Evolutionary conservation across 2,329 filamentous ascomycete genomes (phyloP).

Genomic region (Diaporthe nobilis): DNA sequence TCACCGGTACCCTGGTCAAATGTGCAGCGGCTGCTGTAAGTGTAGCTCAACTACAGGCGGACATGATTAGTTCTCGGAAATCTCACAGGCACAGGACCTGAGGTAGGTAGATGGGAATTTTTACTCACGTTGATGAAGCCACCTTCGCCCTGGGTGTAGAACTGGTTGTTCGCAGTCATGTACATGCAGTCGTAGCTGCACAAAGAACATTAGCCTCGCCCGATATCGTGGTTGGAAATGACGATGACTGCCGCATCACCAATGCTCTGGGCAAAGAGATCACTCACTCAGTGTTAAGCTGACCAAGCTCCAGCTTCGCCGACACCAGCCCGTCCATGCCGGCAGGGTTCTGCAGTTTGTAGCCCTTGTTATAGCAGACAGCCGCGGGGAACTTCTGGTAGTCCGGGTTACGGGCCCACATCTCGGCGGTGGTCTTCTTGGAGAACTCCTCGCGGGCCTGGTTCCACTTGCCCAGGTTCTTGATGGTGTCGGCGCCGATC

Average conservation of each 20-base stretch:
- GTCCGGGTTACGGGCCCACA: conserved; percentile 44
- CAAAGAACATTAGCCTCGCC: neutral
- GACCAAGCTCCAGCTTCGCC: conserved; percentile 38
- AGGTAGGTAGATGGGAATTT: neutral
- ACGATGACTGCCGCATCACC: neutral
- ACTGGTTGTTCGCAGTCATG: conserved; percentile 40
- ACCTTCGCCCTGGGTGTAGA: conserved; percentile 39
- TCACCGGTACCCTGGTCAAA: neutral
- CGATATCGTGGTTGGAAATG: neutral
- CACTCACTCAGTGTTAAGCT: conserved; percentile 41
- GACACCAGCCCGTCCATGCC: conserved; percentile 33
- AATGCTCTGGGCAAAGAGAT: neutral
- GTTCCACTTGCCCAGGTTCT: conserved; percentile 39
- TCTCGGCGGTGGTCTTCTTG: conserved; percentile 41
- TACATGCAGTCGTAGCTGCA: conserved; percentile 43
- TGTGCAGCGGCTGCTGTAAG: conserved; percentile 10
- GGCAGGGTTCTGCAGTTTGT: conserved; percentile 36
- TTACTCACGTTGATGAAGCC: conserved; percentile 42
- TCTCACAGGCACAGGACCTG: neutral
- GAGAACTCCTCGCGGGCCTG: conserved; percentile 43
- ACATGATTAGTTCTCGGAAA: neutral
- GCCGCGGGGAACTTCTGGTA: conserved; percentile 38
- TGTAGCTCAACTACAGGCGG: conserved; percentile 3
- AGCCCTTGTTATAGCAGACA: conserved; percentile 44
- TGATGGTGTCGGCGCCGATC: conserved; percentile 36